Conservation (phyloP, 495 filamentous ascomycete species). For the Acidiella bohemica region DNA sequence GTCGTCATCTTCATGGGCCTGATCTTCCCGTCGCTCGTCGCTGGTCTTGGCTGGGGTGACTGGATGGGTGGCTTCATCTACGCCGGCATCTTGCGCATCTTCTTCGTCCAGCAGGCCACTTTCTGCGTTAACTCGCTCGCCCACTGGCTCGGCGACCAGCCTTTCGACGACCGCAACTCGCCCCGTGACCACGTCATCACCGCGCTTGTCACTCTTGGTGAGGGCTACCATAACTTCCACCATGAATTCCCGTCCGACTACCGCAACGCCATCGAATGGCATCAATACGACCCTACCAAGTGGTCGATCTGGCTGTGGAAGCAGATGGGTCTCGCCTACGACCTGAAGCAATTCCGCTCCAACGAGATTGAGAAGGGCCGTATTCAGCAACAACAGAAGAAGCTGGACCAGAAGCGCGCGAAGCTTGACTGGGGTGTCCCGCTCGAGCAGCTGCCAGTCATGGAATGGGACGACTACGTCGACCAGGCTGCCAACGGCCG, state of each 20-base stretch:
- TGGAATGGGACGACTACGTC: conserved; percentile 93
- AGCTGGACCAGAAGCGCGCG: conserved; percentile 89
- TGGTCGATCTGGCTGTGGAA: conserved; percentile 93
- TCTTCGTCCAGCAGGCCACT: conserved; percentile 97
- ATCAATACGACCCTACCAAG: conserved; percentile 98
- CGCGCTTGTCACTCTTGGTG: conserved; percentile 86
- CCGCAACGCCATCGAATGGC: conserved; percentile 96
- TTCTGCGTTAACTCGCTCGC: conserved; percentile 99
- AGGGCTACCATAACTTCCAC: conserved; percentile 99
- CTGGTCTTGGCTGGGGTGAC: conserved; percentile 82
- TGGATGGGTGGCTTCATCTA: conserved; percentile 89
- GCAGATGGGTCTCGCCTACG: conserved; percentile 83
- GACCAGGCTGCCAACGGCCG: conserved; percentile 79
- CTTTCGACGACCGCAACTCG: conserved; percentile 97
- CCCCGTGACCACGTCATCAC: conserved; percentile 95
- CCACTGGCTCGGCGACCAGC: conserved; percentile 98
- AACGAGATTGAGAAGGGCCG: conserved; percentile 99
- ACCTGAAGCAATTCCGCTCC: conserved; percentile 91
- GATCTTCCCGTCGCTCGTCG: conserved; percentile 66
- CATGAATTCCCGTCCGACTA: conserved; percentile 99
- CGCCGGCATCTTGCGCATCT: conserved; percentile 86
- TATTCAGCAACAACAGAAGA: conserved; percentile 95
- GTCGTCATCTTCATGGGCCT: conserved; percentile 79
- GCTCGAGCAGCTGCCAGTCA: conserved; percentile 83
- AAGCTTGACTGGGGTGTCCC: conserved; percentile 91